Base-by-base conservation (phyloP, 371 early-diverging fungal genomes). In the Umbelopsis sp. region DNA sequence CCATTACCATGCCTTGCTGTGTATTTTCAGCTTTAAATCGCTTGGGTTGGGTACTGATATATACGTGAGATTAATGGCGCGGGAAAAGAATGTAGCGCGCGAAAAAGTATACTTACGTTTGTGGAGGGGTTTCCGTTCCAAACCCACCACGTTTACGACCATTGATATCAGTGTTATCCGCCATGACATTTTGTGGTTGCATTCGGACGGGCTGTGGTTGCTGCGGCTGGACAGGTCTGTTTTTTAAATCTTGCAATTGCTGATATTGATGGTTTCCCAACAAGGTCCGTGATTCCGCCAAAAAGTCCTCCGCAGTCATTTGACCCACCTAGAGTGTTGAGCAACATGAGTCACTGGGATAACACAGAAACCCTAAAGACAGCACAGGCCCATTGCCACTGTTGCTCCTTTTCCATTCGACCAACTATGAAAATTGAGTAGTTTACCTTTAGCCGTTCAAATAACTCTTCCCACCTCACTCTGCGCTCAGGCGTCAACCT, bases 241-340 rank as follows among this genome's bases (percentile, higher is more conserved):
- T 81, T 65, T 82, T 82, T 14, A 80, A 66, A 57, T 80, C 74
- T 64, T 83, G 80, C 52, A 83, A 53, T 65, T 78, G 77, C 38
- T 80, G 77, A 45, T 79, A 83, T 62, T 80, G 79, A 50, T 78
- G 83, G 41, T 78, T 73, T 62, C 72, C 83, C 18, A 83, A 50
- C 65, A 83, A 48, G 32, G 65, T 66, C 44, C 72, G 79, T 32
- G 83, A 80, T 71, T 78, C 77, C 2, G 72, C 53, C 41, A 80
- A 62, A 37, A 83, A 83, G 51, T 80, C 69, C 18, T 79, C 72
- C 7, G 80, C 74, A 11, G 79, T 70, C 44, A 64, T 64, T 64
- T 25, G 44, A 25, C 46, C 46, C 20, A 22, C 35, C 64, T 64
- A 44, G 7, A 44, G 22, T 24, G n/a, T 10, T 1, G 29, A 29